Evolutionary conservation across 1,284 basidiomycete species (phyloP), one percentile per base, ranked within the genome.

Genomic region (Coniferiporia weirii): DNA sequence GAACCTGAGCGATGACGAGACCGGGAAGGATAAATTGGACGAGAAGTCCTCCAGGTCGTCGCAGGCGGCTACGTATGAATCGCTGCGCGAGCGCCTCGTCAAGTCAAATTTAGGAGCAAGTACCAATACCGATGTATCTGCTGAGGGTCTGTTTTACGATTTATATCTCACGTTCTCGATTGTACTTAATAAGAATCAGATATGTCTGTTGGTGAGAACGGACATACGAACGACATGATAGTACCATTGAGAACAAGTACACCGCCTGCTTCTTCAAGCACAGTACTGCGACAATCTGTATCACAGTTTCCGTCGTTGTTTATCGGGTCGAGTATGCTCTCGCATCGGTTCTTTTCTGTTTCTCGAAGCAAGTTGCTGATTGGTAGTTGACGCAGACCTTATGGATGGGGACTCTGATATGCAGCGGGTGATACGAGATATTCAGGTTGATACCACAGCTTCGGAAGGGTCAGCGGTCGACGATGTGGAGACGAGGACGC

Each of bases 341-440:
- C 20, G 50, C 4, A 22, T 49, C n/a, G 44, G 27, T 2, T 52
- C 59, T 45, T 59, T 48, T 38, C 34, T 49, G 27, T 27, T 27
- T 32, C 52, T 57, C 15, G 32, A 12, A n/a, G 6, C 10, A 34
- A 8, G 5, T 20, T 47, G 27, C 27, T 63, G 46, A 17, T 48
- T 61, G 51, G 12, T 34, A n/a, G 15, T 38, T 27, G 5, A 2
- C 36, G 27, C 44, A 89, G 87, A 90, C 71, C 75, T 90, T 13
- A 69, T 90, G 61, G 85, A 87, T 17, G 78, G 82, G 56, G 84
- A 89, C 65, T 86, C 85, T 1, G 84, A 85, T 65, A 89, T 90
- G 87, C 83, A 83, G 57, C 76, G 80, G 52, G 82, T 76, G n/a
- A 79, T 90, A 67, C 75, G 80, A 43, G 80, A 75, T 13, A 66